These are phyloP conservation scores for Artomyces pyxidatus DNA, from an alignment of 768 basidiomycete genomes.

Conservation along the genomic window DNA sequence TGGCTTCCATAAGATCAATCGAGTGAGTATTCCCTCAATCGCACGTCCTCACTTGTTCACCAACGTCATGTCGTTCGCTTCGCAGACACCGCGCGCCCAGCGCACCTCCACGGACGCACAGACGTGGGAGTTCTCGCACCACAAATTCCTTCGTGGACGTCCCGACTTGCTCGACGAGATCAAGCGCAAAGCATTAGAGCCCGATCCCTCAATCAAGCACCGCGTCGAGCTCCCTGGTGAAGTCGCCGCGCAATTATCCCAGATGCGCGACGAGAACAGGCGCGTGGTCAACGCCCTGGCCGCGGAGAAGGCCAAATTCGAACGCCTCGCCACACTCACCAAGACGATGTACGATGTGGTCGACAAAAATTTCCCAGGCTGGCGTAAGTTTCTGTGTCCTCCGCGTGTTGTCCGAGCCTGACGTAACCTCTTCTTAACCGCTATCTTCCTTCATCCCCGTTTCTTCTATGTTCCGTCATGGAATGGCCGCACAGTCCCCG, in stretches of 20 bases:
- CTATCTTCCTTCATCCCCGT: background rate
- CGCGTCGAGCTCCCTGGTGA: conserved; percentile 79
- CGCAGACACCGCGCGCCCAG: conserved; percentile 73
- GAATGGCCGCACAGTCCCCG: conserved; percentile 22
- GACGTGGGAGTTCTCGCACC: conserved; percentile 86
- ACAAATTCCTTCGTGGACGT: conserved; percentile 74
- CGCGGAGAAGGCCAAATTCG: conserved; percentile 51
- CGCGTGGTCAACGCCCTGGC: conserved; percentile 45
- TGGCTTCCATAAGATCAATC: conserved; percentile 91
- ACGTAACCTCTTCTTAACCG: background rate
- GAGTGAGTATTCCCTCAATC: conserved; percentile 40
- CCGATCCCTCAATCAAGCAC: conserved; percentile 62
- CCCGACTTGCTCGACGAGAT: conserved; percentile 80
- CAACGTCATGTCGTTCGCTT: conserved; percentile 2
- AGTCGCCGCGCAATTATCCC: conserved; percentile 55
- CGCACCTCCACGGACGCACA: conserved; percentile 74
- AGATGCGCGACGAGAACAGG: conserved; percentile 68
- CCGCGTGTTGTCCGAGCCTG: conserved; percentile 1
- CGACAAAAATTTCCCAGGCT: conserved; percentile 46
- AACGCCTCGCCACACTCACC: conserved; percentile 50
- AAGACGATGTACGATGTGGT: conserved; percentile 57
- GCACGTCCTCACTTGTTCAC: conserved; percentile 1
- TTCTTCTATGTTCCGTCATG: background rate
- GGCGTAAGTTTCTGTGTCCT: conserved; percentile 30
- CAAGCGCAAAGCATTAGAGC: conserved; percentile 78